Conservation (phyloP, 345 rosid genomes). For the Salix viminalis region DNA sequence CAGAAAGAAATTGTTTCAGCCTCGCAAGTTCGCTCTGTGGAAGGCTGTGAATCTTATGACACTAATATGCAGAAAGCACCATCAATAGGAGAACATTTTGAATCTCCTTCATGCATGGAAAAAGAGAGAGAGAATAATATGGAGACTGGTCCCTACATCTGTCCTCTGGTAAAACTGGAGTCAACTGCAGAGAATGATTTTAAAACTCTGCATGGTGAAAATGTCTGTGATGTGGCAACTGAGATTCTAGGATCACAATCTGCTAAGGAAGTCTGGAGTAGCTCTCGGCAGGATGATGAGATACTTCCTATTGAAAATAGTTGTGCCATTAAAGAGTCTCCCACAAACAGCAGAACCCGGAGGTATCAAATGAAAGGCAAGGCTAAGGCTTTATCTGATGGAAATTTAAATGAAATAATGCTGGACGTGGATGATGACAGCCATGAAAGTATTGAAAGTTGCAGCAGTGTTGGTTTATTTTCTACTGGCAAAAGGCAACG, state of each 20-base stretch:
- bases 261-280: constrained; percentile 28
- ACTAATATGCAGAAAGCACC: constrained; percentile 7
- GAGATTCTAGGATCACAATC: constrained; percentile 29
- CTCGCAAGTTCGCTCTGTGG: constrained; percentile 14
- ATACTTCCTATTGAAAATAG: constrained; percentile 20
- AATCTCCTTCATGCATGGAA: constrained; percentile 16
- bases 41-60: constrained; percentile 23
- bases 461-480: constrained; percentile 50
- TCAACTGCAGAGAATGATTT: constrained; percentile 59
- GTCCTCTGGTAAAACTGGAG: constrained; percentile 41
- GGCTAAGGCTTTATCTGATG: constrained; percentile 60
- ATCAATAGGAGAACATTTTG: constrained; percentile 18
- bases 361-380: constrained; percentile 45
- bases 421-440: constrained; percentile 51
- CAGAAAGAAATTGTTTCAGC: constrained; percentile 24
- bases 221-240: constrained; percentile 16
- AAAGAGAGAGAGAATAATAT: constrained; percentile 23
- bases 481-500: constrained; percentile 45
- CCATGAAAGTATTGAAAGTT: constrained; percentile 86
- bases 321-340: constrained; percentile 22
- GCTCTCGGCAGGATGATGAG: constrained; percentile 26
- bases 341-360: constrained; percentile 27
- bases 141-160: constrained; percentile 10
- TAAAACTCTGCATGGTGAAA: constrained; percentile 20
- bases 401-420: constrained; percentile 36